These are phyloP conservation scores for Venturia carpophila DNA, from an alignment of 2,329 filamentous ascomycete species.

Conservation along the genomic window DNA sequence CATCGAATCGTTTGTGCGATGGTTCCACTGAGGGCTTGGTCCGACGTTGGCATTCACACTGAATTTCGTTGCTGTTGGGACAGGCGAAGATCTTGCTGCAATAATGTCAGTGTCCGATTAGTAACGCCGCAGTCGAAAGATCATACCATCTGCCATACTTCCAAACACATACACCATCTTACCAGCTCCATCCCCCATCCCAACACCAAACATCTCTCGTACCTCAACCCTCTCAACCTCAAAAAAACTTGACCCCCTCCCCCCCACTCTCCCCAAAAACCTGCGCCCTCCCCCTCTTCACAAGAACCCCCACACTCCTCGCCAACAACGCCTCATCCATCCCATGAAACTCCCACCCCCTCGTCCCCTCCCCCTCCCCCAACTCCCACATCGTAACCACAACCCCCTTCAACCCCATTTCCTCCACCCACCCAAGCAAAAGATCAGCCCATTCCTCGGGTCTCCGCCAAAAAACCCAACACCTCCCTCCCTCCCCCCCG, in stretches of 20 bases:
- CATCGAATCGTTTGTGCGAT: too few species aligned
- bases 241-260: constrained; percentile 95
- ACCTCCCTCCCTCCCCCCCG: constrained; percentile 25
- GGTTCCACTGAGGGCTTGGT: not conserved
- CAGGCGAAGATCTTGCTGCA: not conserved
- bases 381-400: constrained; percentile 82
- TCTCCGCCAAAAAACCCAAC: constrained; percentile 76
- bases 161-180: not conserved
- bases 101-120: not conserved
- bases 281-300: constrained; percentile 86
- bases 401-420: constrained; percentile 73
- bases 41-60: not conserved
- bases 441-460: constrained; percentile 83
- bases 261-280: constrained; percentile 88
- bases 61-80: not conserved
- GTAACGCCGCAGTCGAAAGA: not conserved
- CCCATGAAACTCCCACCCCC: constrained; percentile 69
- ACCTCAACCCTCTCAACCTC: constrained; percentile 30
- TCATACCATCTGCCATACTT: not conserved
- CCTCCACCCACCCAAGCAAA: constrained; percentile 72
- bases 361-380: constrained; percentile 73
- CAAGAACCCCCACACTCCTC: constrained; percentile 69
- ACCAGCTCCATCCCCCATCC: not conserved
- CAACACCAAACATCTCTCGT: too few species aligned
- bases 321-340: constrained; percentile 77